Evolutionary conservation across 1,284 basidiomycete species (phyloP).

Genomic region (Cerioporus squamosus): DNA sequence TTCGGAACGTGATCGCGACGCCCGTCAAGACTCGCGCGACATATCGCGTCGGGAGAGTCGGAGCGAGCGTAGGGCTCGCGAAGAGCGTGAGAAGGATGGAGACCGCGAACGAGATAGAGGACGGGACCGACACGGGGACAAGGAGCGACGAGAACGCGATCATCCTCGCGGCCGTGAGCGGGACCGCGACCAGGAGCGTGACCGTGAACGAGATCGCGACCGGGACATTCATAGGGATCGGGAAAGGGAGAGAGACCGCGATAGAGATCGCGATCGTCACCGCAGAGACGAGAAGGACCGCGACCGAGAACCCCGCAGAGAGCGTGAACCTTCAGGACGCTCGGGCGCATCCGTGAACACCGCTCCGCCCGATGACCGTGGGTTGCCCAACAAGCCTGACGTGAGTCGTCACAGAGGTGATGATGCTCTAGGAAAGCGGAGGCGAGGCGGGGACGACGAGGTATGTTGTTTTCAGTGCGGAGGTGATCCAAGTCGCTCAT

Average conservation of each 20-base stretch:
- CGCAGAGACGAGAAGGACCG: constrained; percentile 34
- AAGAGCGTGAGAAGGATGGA: constrained; percentile 44
- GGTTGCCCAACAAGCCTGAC: constrained; percentile 61
- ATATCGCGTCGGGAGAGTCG: constrained; percentile 39
- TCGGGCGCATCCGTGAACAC: constrained; percentile 16
- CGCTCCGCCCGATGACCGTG: constrained; percentile 50
- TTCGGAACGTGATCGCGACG: constrained; percentile 50
- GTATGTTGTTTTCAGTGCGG: constrained; percentile 45
- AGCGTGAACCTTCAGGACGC: constrained; percentile 32
- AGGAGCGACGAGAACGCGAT: constrained; percentile 39
- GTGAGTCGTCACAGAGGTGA: constrained; percentile 59
- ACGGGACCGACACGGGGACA: constrained; percentile 40
- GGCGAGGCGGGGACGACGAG: constrained; percentile 68
- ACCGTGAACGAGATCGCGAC: constrained; percentile 36
- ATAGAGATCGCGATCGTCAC: constrained; percentile 44
- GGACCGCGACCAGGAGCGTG: constrained; percentile 44
- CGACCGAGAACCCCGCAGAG: constrained; percentile 46
- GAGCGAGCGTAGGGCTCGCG: constrained; percentile 31
- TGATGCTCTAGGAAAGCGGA: constrained; percentile 69
- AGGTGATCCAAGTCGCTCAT: constrained; percentile 15
- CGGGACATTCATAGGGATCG: constrained; percentile 31
- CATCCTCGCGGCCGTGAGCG: constrained; percentile 48
- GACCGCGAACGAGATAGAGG: constrained; percentile 37
- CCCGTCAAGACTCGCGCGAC: constrained; percentile 49
- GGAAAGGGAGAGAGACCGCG: constrained; percentile 41